A percentile compares a stretch with the other conserved stretches of the same genome.
Evolutionary conservation across 306 rosid species (phyloP).

Genomic region (Quercus variabilis): DNA sequence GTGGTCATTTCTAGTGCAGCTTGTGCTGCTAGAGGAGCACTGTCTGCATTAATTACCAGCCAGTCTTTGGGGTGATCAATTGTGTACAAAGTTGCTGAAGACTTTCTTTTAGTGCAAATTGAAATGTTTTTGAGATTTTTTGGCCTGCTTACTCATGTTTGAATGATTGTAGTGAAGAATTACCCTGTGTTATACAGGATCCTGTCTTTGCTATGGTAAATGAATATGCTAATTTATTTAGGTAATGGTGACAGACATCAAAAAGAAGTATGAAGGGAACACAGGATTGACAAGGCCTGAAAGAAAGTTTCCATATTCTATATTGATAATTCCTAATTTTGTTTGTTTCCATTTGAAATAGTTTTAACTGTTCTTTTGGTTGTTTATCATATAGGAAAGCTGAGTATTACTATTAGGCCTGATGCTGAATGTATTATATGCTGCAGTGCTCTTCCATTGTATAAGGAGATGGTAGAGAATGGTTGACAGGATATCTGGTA

Average conservation of each 20-base stretch:
- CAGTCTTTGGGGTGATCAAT: background rate
- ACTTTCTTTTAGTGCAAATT: background rate
- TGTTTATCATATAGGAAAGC: constrained; percentile 12
- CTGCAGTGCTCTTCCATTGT: background rate
- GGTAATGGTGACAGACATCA: constrained; percentile 56
- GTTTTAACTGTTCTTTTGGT: background rate
- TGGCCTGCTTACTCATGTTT: background rate
- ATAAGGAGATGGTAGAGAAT: background rate
- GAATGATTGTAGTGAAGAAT: background rate
- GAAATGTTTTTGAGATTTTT: background rate
- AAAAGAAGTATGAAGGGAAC: constrained; percentile 60
- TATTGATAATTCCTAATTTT: background rate
- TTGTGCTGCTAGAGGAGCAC: too few species aligned
- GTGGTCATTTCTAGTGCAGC: too few species aligned
- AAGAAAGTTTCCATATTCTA: constrained; percentile 35
- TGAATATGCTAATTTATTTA: constrained; percentile 6
- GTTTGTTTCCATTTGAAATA: background rate
- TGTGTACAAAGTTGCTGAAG: background rate
- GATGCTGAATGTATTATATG: background rate
- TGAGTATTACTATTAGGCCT: constrained; percentile 5
- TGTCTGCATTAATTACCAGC: background rate
- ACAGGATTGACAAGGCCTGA: constrained; percentile 80
- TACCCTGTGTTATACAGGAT: background rate
- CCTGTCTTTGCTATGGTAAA: background rate
- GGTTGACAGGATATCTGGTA: too few species aligned